These are phyloP conservation scores for Crinitomyces ghanaensis DNA, from an alignment of 805 yeast genomes.

Conservation along the genomic window DNA sequence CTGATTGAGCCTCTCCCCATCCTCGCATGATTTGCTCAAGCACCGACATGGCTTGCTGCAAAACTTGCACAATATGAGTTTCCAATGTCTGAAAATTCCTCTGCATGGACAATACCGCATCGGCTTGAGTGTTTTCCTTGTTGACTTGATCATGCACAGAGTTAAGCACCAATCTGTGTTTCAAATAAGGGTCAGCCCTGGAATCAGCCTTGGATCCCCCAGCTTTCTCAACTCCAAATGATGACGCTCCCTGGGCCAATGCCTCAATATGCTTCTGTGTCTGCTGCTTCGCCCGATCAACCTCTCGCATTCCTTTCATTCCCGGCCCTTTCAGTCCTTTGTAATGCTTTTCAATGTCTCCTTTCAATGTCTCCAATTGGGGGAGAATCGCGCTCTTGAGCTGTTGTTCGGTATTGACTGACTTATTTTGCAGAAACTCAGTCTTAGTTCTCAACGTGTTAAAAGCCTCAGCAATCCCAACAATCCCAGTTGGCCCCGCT, in stretches of 20 bases:
- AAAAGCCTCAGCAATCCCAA: slow-evolving; percentile 27
- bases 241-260: slow-evolving; percentile 26
- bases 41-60: slow-evolving; percentile 30
- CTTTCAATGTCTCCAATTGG: slow-evolving; percentile 30
- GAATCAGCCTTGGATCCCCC: slow-evolving; percentile 27
- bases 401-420: slow-evolving; percentile 30
- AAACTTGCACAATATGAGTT: slow-evolving; percentile 31
- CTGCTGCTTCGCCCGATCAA: slow-evolving; percentile 25
- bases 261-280: slow-evolving; percentile 31
- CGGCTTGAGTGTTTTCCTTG: slow-evolving; percentile 37
- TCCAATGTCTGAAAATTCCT: slow-evolving; percentile 32
- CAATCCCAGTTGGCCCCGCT: slow-evolving; percentile 8
- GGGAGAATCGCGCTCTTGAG: slow-evolving; percentile 32
- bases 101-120: slow-evolving; percentile 34
- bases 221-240: slow-evolving; percentile 18
- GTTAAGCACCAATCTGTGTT: slow-evolving; percentile 29
- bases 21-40: slow-evolving; percentile 23
- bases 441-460: slow-evolving; percentile 21
- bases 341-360: slow-evolving; percentile 33
- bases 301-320: slow-evolving; percentile 28
- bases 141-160: slow-evolving; percentile 33
- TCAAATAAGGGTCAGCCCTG: slow-evolving; percentile 36
- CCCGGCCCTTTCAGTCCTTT: slow-evolving; percentile 30
- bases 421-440: slow-evolving; percentile 26
- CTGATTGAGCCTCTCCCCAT: slow-evolving; percentile 23